Evolutionary conservation across 331 rosid species (phyloP).

Genomic region (Quercus lobata): DNA sequence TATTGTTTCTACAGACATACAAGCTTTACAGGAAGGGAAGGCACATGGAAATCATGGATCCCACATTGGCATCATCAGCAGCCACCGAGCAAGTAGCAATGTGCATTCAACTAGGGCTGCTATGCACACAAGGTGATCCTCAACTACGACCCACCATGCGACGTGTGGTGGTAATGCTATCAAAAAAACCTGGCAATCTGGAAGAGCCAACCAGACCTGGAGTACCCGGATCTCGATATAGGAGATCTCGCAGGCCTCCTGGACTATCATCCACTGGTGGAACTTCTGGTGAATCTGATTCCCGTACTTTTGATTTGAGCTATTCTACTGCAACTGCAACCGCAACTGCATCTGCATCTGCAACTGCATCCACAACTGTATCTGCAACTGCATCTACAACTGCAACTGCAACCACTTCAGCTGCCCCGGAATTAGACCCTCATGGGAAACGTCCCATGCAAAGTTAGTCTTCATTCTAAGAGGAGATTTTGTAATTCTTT

Average conservation of each 20-base stretch:
- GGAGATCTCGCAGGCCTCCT: constrained; percentile 37
- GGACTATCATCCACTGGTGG: constrained; percentile 48
- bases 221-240: constrained; percentile 52
- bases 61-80: constrained; percentile 41
- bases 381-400: neutral
- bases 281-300: constrained; percentile 37
- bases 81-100: constrained; percentile 52
- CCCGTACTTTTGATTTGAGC: constrained; percentile 39
- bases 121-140: constrained; percentile 84
- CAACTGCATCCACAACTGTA: neutral
- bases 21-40: constrained; percentile 75
- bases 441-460: constrained; percentile 53
- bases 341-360: constrained; percentile 6
- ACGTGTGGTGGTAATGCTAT: constrained; percentile 66
- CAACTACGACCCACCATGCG: constrained; percentile 65
- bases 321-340: constrained; percentile 18
- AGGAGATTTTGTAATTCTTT: neutral
- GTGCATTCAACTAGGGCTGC: constrained; percentile 73
- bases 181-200: constrained; percentile 57
- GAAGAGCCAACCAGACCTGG: constrained; percentile 82
- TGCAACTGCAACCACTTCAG: constrained; percentile 14
- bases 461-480: constrained; percentile 5
- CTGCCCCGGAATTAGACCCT: constrained; percentile 11
- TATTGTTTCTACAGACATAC: constrained; percentile 50
- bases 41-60: constrained; percentile 67